Evolutionary conservation across 495 filamentous ascomycete genomes (phyloP), one percentile per base, ranked within the genome.

Genomic region (Sphaerosporella brunnea): DNA sequence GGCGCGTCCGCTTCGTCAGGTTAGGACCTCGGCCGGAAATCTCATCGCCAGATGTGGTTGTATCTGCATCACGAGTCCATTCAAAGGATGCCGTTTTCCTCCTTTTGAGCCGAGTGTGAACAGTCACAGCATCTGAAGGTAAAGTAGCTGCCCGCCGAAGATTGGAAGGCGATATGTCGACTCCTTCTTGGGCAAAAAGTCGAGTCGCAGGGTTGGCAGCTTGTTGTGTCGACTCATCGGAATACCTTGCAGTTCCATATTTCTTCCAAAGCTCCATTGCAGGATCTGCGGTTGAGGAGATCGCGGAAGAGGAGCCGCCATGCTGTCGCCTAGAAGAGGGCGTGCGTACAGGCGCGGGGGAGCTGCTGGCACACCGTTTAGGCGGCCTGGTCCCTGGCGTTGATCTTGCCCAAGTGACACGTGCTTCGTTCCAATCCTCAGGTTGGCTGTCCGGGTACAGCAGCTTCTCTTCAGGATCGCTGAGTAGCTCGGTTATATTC

Each of bases 241-340:
- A 41, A 26, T 52, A 54, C 0, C 40, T 48, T 18, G 48, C 59
- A 50, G 53, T 30, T 4, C 54, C 59, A 50, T 62, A 61, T 75
- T 70, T 23, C 63, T 75, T 34, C 81, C 84, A 58, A 76, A 92
- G 62, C 44, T 93, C 86, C 25, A 75, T 64, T 0, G 80, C 80
- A 21, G 88, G 80, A 62, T 97, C 90, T 36, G 77, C 74, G 48
- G 82, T 77, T 20, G 84, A 83, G 44, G 72, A 78, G 28, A 43
- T 72, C 65, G 35, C 70, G n/a, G n/a, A n/a, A n/a, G 62, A 20
- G 7, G 19, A 23, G 66, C 50, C 51, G 67, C 66, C 28, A 32
- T 7, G 28, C 50, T 68, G 68, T 25, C 60, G 56, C 13, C 41
- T 56, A 23, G 63, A 67, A 36, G 58, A 64, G 4, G 70, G 68